phyloP scores from a whole-genome alignment of 1,284 basidiomycete genomes.

The Ganoderma resinaceum region DNA sequence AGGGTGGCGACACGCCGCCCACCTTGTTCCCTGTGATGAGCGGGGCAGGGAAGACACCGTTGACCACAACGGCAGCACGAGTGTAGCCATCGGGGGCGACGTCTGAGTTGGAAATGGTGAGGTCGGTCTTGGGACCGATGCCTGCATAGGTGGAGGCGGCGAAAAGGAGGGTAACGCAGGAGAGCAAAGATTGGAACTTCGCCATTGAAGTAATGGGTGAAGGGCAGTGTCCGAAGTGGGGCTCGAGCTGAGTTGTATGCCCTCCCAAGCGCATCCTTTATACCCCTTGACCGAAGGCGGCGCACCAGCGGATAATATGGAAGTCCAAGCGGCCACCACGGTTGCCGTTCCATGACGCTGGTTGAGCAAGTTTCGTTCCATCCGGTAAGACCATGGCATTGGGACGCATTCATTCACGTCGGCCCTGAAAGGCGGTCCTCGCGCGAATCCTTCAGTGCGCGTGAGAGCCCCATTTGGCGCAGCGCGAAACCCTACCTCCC shows the following conservation, averaged over 20 bases:
- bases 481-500: slow-evolving; percentile 12
- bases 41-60: slow-evolving; percentile 35
- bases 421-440: slow-evolving; percentile 29
- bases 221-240: slow-evolving; percentile 9
- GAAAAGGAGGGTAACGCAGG: slow-evolving; percentile 22
- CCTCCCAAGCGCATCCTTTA: slow-evolving; percentile 16
- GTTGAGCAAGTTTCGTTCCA: slow-evolving; percentile 10
- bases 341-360: background rate
- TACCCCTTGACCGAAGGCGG: slow-evolving; percentile 6
- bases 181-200: slow-evolving; percentile 25
- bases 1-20: background rate
- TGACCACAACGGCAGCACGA: slow-evolving; percentile 35
- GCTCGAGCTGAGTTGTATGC: slow-evolving; percentile 15
- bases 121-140: slow-evolving; percentile 32
- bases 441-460: slow-evolving; percentile 22
- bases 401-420: slow-evolving; percentile 15
- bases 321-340: background rate
- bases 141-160: slow-evolving; percentile 19
- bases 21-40: slow-evolving; percentile 36
- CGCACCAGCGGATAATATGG: slow-evolving; percentile 4
- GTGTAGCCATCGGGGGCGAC: slow-evolving; percentile 36
- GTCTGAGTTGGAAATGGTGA: slow-evolving; percentile 30
- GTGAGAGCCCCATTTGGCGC: slow-evolving; percentile 19
- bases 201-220: slow-evolving; percentile 15
- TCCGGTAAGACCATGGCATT: slow-evolving; percentile 5